A percentile compares a stretch with the other conserved stretches of the same genome.
Conservation (phyloP, 257 asterid species). For the Capsicum rhomboideum region DNA sequence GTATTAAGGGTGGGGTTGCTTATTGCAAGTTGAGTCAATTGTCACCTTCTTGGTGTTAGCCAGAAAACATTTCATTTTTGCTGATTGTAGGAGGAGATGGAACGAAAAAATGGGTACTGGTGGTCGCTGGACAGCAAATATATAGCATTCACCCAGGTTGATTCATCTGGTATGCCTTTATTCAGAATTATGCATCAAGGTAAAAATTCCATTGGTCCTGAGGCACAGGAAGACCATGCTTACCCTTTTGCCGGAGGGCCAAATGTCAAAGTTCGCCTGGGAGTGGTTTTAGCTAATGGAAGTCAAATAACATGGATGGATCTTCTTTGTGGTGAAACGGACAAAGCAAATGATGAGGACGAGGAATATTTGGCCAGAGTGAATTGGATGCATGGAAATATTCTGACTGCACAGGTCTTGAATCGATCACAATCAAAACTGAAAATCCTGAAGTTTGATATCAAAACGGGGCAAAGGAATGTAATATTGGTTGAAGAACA, state of each 20-base stretch:
- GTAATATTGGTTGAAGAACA: conserved; percentile 66
- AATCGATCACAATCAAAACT: conserved; percentile 68
- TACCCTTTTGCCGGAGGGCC: conserved; percentile 86
- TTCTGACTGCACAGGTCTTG: conserved; percentile 81
- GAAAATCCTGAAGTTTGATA: conserved; percentile 66
- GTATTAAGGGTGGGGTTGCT: neutral
- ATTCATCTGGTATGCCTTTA: conserved; percentile 63
- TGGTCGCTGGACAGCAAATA: conserved; percentile 91
- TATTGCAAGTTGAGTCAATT: neutral
- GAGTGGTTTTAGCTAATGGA: conserved; percentile 62
- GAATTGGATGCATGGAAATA: conserved; percentile 80
- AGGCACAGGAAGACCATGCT: conserved; percentile 91
- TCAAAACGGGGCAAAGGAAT: conserved; percentile 58
- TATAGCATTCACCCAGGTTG: conserved; percentile 78
- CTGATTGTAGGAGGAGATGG: conserved; percentile 89
- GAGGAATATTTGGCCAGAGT: conserved; percentile 88
- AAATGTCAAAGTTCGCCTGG: conserved; percentile 74
- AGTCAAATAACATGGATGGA: conserved; percentile 83
- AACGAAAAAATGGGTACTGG: conserved; percentile 89
- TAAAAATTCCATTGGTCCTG: conserved; percentile 53
- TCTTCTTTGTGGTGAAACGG: conserved; percentile 62
- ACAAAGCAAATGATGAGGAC: conserved; percentile 16
- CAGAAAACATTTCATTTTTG: neutral
- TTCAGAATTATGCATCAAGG: conserved; percentile 98
- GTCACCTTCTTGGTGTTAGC: neutral